Conservation (phyloP, 495 filamentous ascomycete genomes). For the Thermothielavioides terrestris region DNA sequence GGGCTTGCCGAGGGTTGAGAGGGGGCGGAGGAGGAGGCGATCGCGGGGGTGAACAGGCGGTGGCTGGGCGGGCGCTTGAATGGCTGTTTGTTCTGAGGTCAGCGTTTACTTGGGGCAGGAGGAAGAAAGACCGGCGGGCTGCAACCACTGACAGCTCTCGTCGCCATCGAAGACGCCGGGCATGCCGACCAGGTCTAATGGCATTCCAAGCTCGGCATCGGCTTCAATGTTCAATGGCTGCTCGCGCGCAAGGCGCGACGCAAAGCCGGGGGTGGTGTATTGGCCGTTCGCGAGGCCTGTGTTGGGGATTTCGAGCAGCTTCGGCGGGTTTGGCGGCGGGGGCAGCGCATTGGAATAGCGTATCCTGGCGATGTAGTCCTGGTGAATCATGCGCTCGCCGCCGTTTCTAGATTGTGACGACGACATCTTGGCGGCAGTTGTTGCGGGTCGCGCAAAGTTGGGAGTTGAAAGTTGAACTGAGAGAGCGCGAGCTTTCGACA, state of each 20-base stretch:
- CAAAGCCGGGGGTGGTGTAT: conserved; percentile 81
- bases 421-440: conserved; percentile 27
- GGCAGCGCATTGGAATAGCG: conserved; percentile 92
- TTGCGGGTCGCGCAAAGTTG: background rate
- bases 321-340: conserved; percentile 85
- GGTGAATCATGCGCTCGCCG: conserved; percentile 62
- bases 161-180: conserved; percentile 91
- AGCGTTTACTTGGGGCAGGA: conserved; percentile 9
- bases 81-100: conserved; percentile 46
- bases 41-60: conserved; percentile 73
- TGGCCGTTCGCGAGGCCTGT: conserved; percentile 70
- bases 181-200: conserved; percentile 87
- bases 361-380: conserved; percentile 93
- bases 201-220: conserved; percentile 96
- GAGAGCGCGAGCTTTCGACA: background rate
- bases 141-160: conserved; percentile 68
- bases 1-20: conserved; percentile 74
- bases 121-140: background rate
- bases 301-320: conserved; percentile 92
- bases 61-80: conserved; percentile 62
- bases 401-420: conserved; percentile 32
- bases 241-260: conserved; percentile 75
- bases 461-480: background rate
- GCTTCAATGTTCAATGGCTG: conserved; percentile 95
- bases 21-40: conserved; percentile 66